Conservation (phyloP, 306 rosid genomes). For the Lagenaria siceraria region DNA sequence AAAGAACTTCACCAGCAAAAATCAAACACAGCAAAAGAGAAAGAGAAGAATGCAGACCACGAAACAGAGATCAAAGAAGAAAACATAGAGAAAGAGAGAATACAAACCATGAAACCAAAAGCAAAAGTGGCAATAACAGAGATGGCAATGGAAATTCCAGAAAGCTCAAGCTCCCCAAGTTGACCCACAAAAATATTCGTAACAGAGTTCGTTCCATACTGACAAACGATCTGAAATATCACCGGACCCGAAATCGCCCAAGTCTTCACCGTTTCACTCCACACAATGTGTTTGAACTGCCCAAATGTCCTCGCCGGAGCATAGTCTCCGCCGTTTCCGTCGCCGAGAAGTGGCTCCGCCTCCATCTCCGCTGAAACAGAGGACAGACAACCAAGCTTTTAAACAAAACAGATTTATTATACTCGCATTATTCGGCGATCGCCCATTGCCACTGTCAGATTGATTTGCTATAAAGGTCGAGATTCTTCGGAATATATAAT, state of each 20-base stretch:
- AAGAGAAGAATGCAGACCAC: conserved; percentile 13
- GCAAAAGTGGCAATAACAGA: conserved; percentile 49
- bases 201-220: conserved; percentile 34
- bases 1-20: too few relatives aligned
- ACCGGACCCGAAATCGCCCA: conserved; percentile 39
- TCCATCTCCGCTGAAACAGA: not conserved
- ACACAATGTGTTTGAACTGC: conserved; percentile 14
- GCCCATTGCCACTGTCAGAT: not conserved
- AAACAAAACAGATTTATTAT: not conserved
- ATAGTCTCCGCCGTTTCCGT: conserved; percentile 13
- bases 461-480: not conserved
- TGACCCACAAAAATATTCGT: conserved; percentile 58
- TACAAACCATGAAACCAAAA: conserved; percentile 42
- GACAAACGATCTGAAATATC: conserved; percentile 31
- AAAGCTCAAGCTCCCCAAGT: conserved; percentile 48
- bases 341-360: not conserved
- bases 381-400: not conserved
- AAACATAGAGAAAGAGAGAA: not conserved
- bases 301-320: conserved; percentile 8
- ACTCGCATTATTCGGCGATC: not conserved
- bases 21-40: too few relatives aligned
- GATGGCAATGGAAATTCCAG: conserved; percentile 52
- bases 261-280: conserved; percentile 22
- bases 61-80: too few relatives aligned
- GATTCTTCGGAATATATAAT: not conserved